phyloP scores from a whole-genome alignment of 2,329 filamentous ascomycete species.

The Aspergillus ochraceus region DNA sequence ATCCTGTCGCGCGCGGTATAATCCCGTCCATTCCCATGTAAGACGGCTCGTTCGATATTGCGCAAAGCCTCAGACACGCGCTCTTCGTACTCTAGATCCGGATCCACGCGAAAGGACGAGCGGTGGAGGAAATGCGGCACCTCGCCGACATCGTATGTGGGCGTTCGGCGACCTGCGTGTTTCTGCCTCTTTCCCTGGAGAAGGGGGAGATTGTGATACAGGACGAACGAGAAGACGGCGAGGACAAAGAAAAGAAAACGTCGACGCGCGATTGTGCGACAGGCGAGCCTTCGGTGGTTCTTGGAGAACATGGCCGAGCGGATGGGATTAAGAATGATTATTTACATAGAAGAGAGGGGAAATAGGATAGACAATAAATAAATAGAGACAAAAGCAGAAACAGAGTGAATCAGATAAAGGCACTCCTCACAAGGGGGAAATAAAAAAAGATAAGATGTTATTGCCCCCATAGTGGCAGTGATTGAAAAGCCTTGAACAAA shows the following conservation, averaged over 20 bases:
- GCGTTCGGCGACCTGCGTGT: constrained; percentile 7
- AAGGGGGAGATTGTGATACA: constrained; percentile 9
- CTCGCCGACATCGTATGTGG: constrained; percentile 16
- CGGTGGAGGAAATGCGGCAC: constrained; percentile 28
- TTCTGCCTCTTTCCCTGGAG: constrained; percentile 5
- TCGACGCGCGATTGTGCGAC: not conserved
- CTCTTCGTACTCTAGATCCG: constrained; percentile 30
- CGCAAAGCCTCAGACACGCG: constrained; percentile 23
- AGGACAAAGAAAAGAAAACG: constrained; percentile 2
- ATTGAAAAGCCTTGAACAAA: not conserved
- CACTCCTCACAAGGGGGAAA: not conserved
- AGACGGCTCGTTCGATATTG: constrained; percentile 20
- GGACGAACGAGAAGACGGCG: constrained; percentile 8
- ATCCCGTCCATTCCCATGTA: constrained; percentile 10
- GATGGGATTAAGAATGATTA: too few relatives aligned
- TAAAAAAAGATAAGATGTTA: not conserved
- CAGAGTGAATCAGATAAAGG: not conserved
- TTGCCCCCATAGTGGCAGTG: not conserved
- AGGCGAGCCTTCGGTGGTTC: not conserved
- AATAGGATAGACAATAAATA: not conserved
- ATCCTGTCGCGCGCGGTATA: constrained; percentile 20
- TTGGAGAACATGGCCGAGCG: not conserved
- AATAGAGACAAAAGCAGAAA: not conserved
- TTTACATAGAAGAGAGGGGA: not conserved
- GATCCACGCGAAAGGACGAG: constrained; percentile 29